These are phyloP conservation scores for Kernera saxatilis DNA, from an alignment of 345 rosid species.

Conservation along the genomic window DNA sequence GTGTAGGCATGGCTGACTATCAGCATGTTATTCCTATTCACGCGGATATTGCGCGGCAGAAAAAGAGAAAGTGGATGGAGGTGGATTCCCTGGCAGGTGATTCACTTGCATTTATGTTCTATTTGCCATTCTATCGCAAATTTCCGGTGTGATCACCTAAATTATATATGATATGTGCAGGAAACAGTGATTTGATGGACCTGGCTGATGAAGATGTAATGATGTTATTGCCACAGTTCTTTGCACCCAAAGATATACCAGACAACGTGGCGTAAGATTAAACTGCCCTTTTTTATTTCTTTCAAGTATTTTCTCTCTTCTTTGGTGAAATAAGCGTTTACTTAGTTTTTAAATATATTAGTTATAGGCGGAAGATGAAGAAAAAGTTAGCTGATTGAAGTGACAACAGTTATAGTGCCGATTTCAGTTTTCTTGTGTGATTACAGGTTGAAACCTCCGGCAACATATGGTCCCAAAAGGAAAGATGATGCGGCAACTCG, in stretches of 20 bases:
- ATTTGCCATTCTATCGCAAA: background rate
- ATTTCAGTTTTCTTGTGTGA: background rate
- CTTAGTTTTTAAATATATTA: background rate
- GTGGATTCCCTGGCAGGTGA: constrained; percentile 51
- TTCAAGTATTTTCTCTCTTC: background rate
- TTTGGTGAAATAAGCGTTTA: background rate
- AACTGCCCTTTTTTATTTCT: constrained; percentile 5
- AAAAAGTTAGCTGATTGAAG: background rate
- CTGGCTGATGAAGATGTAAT: constrained; percentile 74
- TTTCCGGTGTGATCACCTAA: background rate
- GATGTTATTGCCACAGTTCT: constrained; percentile 77
- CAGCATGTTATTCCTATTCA: constrained; percentile 95
- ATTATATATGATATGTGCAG: constrained; percentile 29
- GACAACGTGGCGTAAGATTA: constrained; percentile 66
- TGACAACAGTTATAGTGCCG: background rate
- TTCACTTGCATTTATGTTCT: background rate
- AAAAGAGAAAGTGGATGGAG: constrained; percentile 66
- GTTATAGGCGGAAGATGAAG: background rate
- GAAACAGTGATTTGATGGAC: constrained; percentile 51
- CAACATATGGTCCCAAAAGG: constrained; percentile 46
- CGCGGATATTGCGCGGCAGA: constrained; percentile 63
- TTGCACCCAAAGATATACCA: constrained; percentile 77
- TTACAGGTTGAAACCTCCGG: constrained; percentile 69
- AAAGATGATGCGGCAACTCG: constrained; percentile 49
- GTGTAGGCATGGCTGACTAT: constrained; percentile 87